Conservation (phyloP, 345 rosid genomes). For the Kernera saxatilis region DNA sequence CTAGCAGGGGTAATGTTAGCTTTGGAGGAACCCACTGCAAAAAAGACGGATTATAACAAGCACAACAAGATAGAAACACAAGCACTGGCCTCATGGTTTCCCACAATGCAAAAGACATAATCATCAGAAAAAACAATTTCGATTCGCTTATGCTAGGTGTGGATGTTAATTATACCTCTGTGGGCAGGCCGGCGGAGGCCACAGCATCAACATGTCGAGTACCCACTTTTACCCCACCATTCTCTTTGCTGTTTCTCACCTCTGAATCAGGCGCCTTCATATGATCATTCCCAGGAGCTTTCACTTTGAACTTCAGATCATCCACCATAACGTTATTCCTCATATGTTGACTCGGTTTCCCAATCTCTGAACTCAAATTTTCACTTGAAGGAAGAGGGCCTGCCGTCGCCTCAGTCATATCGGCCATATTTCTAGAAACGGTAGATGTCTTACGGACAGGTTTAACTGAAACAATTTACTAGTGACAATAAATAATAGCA, state of each 20-base stretch:
- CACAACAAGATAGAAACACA: constrained; percentile 5
- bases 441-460: constrained; percentile 60
- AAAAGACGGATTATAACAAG: constrained; percentile 9
- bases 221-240: constrained; percentile 32
- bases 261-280: constrained; percentile 34
- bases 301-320: constrained; percentile 31
- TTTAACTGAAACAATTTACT: constrained; percentile 36
- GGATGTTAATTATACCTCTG: constrained; percentile 52
- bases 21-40: constrained; percentile 99
- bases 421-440: constrained; percentile 36
- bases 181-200: constrained; percentile 49
- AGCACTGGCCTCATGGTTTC: constrained; percentile 1
- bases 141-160: background rate
- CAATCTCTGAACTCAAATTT: constrained; percentile 38
- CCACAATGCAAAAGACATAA: background rate
- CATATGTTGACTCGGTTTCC: constrained; percentile 38
- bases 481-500: constrained; percentile 1
- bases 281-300: constrained; percentile 37
- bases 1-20: constrained; percentile 71
- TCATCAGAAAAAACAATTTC: background rate
- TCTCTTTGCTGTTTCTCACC: constrained; percentile 39
- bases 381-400: constrained; percentile 42
- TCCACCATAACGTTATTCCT: constrained; percentile 31
- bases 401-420: constrained; percentile 29
- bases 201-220: constrained; percentile 42